Percentiles rank a stretch among this genome's conserved stretches.
These are phyloP conservation scores for Brassica cretica DNA, from an alignment of 345 rosid species.

Conservation along the genomic window DNA sequence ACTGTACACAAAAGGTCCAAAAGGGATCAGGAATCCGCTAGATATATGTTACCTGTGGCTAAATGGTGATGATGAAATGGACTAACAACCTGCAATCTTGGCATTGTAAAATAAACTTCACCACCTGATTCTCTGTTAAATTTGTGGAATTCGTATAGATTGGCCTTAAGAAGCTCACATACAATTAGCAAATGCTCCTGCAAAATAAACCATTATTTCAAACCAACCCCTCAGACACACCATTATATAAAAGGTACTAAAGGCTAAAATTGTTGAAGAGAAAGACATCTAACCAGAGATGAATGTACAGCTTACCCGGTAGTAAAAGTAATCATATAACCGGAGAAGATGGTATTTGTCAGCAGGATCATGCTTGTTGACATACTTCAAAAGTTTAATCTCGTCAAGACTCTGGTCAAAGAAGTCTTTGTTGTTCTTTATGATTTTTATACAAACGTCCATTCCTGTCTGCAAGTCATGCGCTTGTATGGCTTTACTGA, in stretches of 20 bases:
- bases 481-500: constrained; percentile 98
- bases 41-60: constrained; percentile 5
- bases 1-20: constrained; percentile 57
- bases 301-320: constrained; percentile 54
- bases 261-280: background rate
- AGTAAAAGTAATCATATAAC: constrained; percentile 94
- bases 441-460: constrained; percentile 96
- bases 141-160: constrained; percentile 95
- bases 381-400: constrained; percentile 95
- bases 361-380: constrained; percentile 96
- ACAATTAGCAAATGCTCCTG: constrained; percentile 98
- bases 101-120: constrained; percentile 99
- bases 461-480: constrained; percentile 97
- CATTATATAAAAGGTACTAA: background rate
- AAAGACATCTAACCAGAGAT: background rate
- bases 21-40: constrained; percentile 26
- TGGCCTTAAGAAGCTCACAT: constrained; percentile 98
- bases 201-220: constrained; percentile 23
- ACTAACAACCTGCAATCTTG: constrained; percentile 96
- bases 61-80: constrained; percentile 26
- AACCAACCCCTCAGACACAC: background rate
- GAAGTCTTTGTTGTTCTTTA: constrained; percentile 98
- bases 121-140: constrained; percentile 99
- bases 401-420: constrained; percentile 99
- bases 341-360: constrained; percentile 97